Evolutionary conservation across 495 filamentous ascomycete species (phyloP), one percentile per base, ranked within the genome.

Genomic region (Apodospora peruviana): DNA sequence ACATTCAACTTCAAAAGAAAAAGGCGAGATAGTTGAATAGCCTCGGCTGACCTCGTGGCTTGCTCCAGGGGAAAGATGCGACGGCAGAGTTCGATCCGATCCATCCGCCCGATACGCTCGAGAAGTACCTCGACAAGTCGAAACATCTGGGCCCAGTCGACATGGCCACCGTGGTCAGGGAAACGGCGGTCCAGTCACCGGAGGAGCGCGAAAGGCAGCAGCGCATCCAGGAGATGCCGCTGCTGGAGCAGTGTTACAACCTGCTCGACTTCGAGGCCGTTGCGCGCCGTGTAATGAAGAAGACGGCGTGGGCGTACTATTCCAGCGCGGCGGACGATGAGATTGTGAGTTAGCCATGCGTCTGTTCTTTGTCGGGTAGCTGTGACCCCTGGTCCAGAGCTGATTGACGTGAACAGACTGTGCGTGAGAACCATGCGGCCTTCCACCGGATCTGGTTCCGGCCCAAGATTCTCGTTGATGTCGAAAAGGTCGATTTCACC

Each of bases 361-460:
- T 35, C 14, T 20, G 7, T 27, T 16, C 36, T 10, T n/a, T 18
- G 22, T 37, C 19, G 2, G 16, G 43, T 58, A 23, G 36, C 29
- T 39, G 40, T 7, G 20, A 22, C 44, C 1, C n/a, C n/a, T n/a
- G n/a, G n/a, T n/a, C n/a, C n/a, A n/a, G n/a, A n/a, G n/a, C n/a
- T n/a, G n/a, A n/a, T n/a, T 12, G 14, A 16, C 9, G 2, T 0
- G 20, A 9, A n/a, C 52, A 95, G 89, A 97, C 93, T 1, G 78
- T 98, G 79, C 83, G 93, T 43, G 94, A 98, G 70, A 98, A 98
- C 70, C 91, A 95, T 72, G 80, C 83, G 9, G 93, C 94, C 22
- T 98, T 85, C 72, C 91, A 97, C 71, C 90, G 91, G 59, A 91
- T 97, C 68, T 97, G 91, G 91, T 97, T 97, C 73, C 81, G 91